Conservation (phyloP, 2,329 filamentous ascomycete species). For the Fusarium nelsonii region DNA sequence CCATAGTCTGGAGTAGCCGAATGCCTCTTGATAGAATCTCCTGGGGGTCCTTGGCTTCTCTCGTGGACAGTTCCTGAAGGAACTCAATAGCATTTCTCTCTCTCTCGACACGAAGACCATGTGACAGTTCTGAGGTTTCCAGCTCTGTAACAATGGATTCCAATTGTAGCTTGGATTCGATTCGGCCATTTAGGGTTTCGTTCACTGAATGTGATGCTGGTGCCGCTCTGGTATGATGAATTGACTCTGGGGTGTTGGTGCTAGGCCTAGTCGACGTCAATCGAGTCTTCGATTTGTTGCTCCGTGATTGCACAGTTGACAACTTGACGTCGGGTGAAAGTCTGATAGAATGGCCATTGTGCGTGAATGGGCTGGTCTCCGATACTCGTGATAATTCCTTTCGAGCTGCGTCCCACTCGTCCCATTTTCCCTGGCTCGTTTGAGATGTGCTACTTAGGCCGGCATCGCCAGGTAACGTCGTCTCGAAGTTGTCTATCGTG, state of each 20-base stretch:
- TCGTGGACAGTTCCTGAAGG: conserved; percentile 35
- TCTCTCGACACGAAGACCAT: conserved; percentile 1
- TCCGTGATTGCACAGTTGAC: conserved; percentile 9
- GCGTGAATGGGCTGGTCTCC: conserved; percentile 24
- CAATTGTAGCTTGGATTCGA: conserved; percentile 6
- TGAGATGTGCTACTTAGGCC: conserved; percentile 13
- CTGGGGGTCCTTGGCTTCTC: conserved; percentile 25
- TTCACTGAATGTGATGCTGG: not conserved
- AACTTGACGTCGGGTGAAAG: conserved; percentile 28
- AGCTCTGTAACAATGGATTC: conserved; percentile 31
- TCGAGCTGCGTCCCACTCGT: conserved; percentile 45
- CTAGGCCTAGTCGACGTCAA: not conserved
- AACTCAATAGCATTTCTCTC: conserved; percentile 32
- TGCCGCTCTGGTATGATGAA: not conserved
- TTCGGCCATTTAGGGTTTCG: not conserved
- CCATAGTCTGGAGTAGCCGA: conserved; percentile 44
- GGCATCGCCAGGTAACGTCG: conserved; percentile 4
- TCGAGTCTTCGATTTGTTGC: not conserved
- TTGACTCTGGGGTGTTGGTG: not conserved
- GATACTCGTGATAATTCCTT: conserved; percentile 44
- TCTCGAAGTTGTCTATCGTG: conserved; percentile 17
- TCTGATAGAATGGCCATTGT: conserved; percentile 33
- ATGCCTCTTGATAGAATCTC: conserved; percentile 36
- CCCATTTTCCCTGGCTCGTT: conserved; percentile 39
- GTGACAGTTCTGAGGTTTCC: conserved; percentile 7